These are phyloP conservation scores for Ophiosphaerella korrae DNA, from an alignment of 2,329 filamentous ascomycete species.

Conservation along the genomic window DNA sequence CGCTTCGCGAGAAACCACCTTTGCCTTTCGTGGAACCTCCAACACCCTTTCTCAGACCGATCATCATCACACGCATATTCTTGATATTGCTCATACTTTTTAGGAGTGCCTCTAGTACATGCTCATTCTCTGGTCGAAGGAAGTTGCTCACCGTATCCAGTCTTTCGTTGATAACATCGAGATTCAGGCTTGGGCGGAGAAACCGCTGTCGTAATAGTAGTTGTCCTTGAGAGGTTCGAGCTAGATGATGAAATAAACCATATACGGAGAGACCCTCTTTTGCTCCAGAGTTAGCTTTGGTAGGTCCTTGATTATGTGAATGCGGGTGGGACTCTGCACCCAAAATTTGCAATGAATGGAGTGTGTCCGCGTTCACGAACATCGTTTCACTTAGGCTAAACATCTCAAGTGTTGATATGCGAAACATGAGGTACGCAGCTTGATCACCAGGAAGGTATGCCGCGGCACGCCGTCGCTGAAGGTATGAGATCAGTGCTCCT, in stretches of 20 bases:
- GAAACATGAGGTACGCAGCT: conserved; percentile 60
- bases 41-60: conserved; percentile 78
- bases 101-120: conserved; percentile 60
- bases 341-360: conserved; percentile 83
- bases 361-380: conserved; percentile 81
- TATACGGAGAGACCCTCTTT: conserved; percentile 87
- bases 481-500: conserved; percentile 80
- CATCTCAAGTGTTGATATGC: conserved; percentile 70
- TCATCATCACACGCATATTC: conserved; percentile 72
- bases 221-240: conserved; percentile 80
- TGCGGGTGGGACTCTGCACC: conserved; percentile 83
- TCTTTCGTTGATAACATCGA: conserved; percentile 71
- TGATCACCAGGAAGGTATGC: conserved; percentile 67
- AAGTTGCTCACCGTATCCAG: conserved; percentile 72
- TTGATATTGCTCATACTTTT: conserved; percentile 72
- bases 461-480: conserved; percentile 70
- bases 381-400: conserved; percentile 70
- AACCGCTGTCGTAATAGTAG: conserved; percentile 77
- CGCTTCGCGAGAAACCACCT: conserved; percentile 65
- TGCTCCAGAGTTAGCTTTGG: conserved; percentile 62
- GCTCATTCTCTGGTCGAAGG: conserved; percentile 68
- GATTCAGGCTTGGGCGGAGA: conserved; percentile 74
- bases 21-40: conserved; percentile 58
- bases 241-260: conserved; percentile 77
- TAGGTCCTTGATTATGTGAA: conserved; percentile 74